Evolutionary conservation across 306 rosid species (phyloP).

Genomic region (Sicyos baderoa): DNA sequence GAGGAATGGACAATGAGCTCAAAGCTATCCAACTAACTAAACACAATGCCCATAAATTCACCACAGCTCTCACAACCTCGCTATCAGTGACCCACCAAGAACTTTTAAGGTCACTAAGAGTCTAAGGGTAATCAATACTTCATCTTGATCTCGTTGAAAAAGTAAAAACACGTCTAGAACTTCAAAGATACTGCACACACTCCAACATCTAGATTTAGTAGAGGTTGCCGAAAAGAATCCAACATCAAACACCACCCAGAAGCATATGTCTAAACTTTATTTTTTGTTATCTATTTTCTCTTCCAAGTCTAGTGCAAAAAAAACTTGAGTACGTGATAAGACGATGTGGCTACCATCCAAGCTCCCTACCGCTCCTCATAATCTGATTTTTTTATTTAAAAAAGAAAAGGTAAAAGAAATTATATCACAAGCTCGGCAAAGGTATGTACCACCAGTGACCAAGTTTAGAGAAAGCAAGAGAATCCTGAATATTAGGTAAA

Average conservation of each 20-base stretch:
- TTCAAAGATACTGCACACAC: too few relatives aligned
- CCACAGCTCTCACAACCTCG: background rate
- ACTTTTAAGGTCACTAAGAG: too few relatives aligned
- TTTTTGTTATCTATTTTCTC: background rate
- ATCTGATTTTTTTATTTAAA: background rate
- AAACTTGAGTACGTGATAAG: background rate
- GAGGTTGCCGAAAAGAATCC: background rate
- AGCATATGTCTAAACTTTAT: background rate
- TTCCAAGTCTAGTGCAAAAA: background rate
- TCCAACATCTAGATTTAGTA: background rate
- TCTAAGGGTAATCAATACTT: background rate
- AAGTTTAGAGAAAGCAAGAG: too few relatives aligned
- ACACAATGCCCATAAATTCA: background rate
- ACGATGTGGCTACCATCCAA: background rate
- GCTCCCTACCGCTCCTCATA: background rate
- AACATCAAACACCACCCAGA: background rate
- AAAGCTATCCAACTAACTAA: background rate
- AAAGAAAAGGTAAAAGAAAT: background rate
- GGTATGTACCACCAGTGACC: too few relatives aligned
- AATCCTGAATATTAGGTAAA: too few relatives aligned
- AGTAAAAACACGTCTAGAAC: background rate
- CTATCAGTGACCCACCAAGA: too few relatives aligned
- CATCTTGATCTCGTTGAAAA: background rate
- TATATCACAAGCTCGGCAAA: background rate
- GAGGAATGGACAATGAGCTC: constrained; percentile 1